Conservation (phyloP, 2,329 filamentous ascomycete genomes). For the Colletotrichum shisoi region DNA sequence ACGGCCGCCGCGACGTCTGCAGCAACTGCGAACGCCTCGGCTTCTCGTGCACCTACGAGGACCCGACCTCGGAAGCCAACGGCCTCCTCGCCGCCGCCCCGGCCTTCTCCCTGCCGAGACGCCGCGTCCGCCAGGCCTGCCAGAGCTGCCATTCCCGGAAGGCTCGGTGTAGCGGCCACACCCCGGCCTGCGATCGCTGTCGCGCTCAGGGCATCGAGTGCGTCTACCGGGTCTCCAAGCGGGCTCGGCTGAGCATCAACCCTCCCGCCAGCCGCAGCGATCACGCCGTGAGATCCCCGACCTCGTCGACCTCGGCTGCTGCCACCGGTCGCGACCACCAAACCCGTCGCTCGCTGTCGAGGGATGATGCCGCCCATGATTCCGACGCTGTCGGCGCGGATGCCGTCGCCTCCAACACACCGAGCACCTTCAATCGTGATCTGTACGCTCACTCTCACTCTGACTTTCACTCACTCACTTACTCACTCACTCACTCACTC, state of each 20-base stretch:
- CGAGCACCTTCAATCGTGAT: conserved; percentile 48
- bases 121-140: conserved; percentile 65
- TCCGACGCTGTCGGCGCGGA: conserved; percentile 42
- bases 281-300: conserved; percentile 25
- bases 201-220: conserved; percentile 64
- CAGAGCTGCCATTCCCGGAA: conserved; percentile 66
- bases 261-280: conserved; percentile 20
- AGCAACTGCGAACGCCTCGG: conserved; percentile 67
- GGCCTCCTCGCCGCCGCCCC: conserved; percentile 49
- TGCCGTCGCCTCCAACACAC: conserved; percentile 46
- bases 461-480: too few species aligned
- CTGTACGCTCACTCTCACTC: conserved; percentile 44
- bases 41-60: conserved; percentile 66
- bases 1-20: conserved; percentile 62
- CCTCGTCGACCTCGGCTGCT: conserved; percentile 23
- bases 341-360: conserved; percentile 27
- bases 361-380: conserved; percentile 31
- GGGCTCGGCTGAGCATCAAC: conserved; percentile 41
- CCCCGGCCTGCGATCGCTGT: conserved; percentile 62
- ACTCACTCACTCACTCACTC: conserved; percentile 5
- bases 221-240: conserved; percentile 61
- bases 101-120: conserved; percentile 53
- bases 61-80: conserved; percentile 54
- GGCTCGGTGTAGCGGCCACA: conserved; percentile 65
- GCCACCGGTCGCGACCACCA: conserved; percentile 23